Percentiles rank a stretch among this genome's conserved stretches.
Conservation (phyloP, 306 rosid genomes). For the Mucuna pruriens region DNA sequence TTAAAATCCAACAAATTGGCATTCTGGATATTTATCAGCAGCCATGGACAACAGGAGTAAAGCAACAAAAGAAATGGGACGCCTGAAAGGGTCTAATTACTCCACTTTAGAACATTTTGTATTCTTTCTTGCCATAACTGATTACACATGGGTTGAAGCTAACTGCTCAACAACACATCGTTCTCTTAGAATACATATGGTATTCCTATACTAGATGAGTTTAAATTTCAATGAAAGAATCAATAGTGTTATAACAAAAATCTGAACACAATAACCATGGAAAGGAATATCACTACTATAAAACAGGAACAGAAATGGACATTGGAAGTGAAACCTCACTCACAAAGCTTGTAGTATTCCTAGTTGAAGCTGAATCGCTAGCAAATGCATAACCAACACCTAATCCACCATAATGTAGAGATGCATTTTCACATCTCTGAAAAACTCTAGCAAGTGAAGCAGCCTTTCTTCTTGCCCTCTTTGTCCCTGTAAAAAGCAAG, state of each 20-base stretch:
- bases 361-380: slow-evolving; percentile 61
- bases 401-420: slow-evolving; percentile 71
- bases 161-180: slow-evolving; percentile 37
- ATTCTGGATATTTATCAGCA: slow-evolving; percentile 16
- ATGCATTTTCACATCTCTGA: slow-evolving; percentile 66
- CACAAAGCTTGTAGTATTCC: slow-evolving; percentile 67
- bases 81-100: slow-evolving; percentile 38
- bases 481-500: slow-evolving; percentile 77
- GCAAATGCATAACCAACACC: slow-evolving; percentile 76
- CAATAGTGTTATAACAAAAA: slow-evolving; percentile 56
- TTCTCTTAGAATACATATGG: slow-evolving; percentile 43
- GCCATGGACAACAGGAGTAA: background rate
- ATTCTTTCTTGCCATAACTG: slow-evolving; percentile 36
- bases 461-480: slow-evolving; percentile 90
- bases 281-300: slow-evolving; percentile 58
- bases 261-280: slow-evolving; percentile 44
- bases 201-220: slow-evolving; percentile 47
- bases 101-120: slow-evolving; percentile 19
- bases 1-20: background rate
- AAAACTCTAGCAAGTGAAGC: slow-evolving; percentile 86
- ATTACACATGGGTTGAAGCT: slow-evolving; percentile 48
- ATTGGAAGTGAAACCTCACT: slow-evolving; percentile 70
- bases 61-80: background rate
- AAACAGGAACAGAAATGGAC: slow-evolving; percentile 80
- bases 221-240: slow-evolving; percentile 89